Evolutionary conservation across 1,284 basidiomycete species (phyloP), one percentile per base, ranked within the genome.

Genomic region (Tilletia indica): DNA sequence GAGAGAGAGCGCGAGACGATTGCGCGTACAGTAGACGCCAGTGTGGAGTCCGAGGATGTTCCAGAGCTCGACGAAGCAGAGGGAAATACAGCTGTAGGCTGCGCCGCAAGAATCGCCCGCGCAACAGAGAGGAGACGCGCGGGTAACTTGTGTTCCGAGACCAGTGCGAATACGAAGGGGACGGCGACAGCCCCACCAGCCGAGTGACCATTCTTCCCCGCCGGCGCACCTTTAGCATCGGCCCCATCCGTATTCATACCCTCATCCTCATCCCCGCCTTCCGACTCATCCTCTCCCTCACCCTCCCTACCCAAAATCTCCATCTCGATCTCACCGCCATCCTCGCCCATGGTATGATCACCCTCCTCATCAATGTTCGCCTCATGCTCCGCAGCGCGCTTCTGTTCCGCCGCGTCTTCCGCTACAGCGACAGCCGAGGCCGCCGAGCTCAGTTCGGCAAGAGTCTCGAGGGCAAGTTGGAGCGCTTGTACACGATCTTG

Each of bases 401-500:
- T 45, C 54, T 49, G 39, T 48, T 68, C 67, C n/a, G 54, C 68
- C 4, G 38, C 61, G 36, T 64, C 36, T 39, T 64, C 61, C 11
- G 61, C 61, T 3, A 39, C 31, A 12, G 61, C 61, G 1, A 64
- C 61, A n/a, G 61, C 71, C 47, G 64, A 80, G 38, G 51, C 67
- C 36, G 14, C 70, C 76, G 14, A 74, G 31, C 31, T 75, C 71
- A 81, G 69, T 70, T 83, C 82, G 16, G 80, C 79, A 1, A 82
- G 54, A 4, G 82, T 70, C 56, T 83, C 82, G 34, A 82, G 69
- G 19, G 80, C 78, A 12, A 82, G 74, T 71, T 77, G 73, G 16
- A 76, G 45, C 16, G 73, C 80, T 42, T 79, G 76, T 31, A 76
- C 71, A 58, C 76, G 76, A 49, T 79, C 79, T 56, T 75, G 72